A percentile compares a stretch with the other conserved stretches of the same genome.
These are phyloP conservation scores for Penicillium verhagenii DNA, from an alignment of 495 filamentous ascomycete species.

Conservation along the genomic window DNA sequence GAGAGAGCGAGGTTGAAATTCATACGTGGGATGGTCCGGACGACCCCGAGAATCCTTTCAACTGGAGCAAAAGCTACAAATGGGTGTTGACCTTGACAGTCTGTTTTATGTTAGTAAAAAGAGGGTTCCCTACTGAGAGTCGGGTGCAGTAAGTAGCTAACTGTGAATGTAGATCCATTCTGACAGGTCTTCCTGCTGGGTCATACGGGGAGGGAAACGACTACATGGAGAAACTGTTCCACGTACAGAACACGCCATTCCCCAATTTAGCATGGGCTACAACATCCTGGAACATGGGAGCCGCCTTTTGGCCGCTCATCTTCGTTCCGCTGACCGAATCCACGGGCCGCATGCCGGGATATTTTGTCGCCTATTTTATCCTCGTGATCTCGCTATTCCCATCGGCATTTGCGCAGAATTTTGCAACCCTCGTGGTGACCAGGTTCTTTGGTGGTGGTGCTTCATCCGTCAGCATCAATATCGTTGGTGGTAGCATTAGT, in stretches of 20 bases:
- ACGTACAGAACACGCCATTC: slow-evolving; percentile 44
- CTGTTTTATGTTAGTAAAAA: slow-evolving; percentile 38
- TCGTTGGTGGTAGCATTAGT: slow-evolving; percentile 46
- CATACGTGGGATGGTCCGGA: slow-evolving; percentile 2
- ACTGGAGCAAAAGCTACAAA: slow-evolving; percentile 3
- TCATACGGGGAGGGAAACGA: slow-evolving; percentile 40
- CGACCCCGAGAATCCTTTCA: slow-evolving; percentile 2
- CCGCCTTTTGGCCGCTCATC: slow-evolving; percentile 50
- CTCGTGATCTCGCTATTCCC: slow-evolving; percentile 48
- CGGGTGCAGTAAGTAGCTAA: too few relatives aligned
- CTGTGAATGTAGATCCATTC: slow-evolving; percentile 30
- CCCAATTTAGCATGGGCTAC: slow-evolving; percentile 49
- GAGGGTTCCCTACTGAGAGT: too few relatives aligned
- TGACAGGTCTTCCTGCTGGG: slow-evolving; percentile 43
- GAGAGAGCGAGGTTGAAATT: not conserved
- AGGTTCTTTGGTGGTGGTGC: slow-evolving; percentile 51
- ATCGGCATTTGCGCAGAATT: slow-evolving; percentile 52
- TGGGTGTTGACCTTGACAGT: slow-evolving; percentile 36
- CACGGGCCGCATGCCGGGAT: slow-evolving; percentile 48
- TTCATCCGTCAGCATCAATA: slow-evolving; percentile 47
- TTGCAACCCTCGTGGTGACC: slow-evolving; percentile 49
- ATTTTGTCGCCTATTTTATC: slow-evolving; percentile 48
- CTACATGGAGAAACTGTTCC: slow-evolving; percentile 37
- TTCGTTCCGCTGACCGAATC: slow-evolving; percentile 54
- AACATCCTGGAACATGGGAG: slow-evolving; percentile 52